Conservation (phyloP, 805 yeast species). For the Sugiyamaella smithiae region DNA sequence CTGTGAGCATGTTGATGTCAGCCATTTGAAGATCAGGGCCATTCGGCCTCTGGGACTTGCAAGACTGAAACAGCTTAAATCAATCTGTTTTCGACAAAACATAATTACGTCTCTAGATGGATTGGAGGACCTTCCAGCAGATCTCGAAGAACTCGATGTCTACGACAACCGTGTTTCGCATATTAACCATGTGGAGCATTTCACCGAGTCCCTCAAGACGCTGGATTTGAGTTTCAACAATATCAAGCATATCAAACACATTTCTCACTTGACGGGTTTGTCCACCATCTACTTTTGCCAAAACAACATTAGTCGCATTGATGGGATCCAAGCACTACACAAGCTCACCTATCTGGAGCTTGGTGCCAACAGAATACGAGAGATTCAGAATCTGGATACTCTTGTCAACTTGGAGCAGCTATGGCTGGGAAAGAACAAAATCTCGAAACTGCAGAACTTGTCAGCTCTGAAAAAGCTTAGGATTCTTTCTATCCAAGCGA, state of each 20-base stretch:
- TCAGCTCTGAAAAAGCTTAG: constrained; percentile 56
- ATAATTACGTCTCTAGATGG: constrained; percentile 70
- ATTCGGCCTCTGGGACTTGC: constrained; percentile 11
- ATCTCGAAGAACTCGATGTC: constrained; percentile 74
- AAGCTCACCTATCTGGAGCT: constrained; percentile 71
- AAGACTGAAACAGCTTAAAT: constrained; percentile 51
- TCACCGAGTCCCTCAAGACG: constrained; percentile 47
- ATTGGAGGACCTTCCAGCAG: constrained; percentile 56
- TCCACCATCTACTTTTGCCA: constrained; percentile 82
- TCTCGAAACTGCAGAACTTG: constrained; percentile 62
- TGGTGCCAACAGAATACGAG: constrained; percentile 79
- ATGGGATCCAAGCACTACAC: constrained; percentile 55
- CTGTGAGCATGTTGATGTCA: constrained; percentile 32
- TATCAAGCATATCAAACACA: constrained; percentile 78
- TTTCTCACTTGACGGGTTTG: constrained; percentile 59
- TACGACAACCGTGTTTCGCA: constrained; percentile 91
- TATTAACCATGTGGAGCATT: constrained; percentile 65
- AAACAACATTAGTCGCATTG: constrained; percentile 73
- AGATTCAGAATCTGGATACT: constrained; percentile 50
- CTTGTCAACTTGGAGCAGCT: constrained; percentile 63
- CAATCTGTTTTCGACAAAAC: constrained; percentile 79
- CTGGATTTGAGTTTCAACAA: constrained; percentile 89
- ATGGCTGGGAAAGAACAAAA: constrained; percentile 91
- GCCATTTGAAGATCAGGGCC: constrained; percentile 11
- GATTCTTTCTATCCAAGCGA: constrained; percentile 85